Conservation (phyloP, 176 grass and related monocot species). For the Rhipidocladum racemiflorum region DNA sequence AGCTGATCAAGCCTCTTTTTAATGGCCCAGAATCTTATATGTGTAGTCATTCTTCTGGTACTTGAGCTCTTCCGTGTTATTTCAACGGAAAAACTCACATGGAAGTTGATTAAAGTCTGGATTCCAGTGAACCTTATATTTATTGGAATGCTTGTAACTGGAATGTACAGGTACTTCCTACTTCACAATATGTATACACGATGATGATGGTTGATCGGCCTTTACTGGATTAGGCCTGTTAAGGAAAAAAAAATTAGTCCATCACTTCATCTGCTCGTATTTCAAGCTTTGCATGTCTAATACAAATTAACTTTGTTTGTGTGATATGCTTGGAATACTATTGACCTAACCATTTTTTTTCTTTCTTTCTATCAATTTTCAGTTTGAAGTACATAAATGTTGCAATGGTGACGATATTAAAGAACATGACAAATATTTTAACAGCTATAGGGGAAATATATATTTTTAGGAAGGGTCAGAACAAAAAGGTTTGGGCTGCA, state of each 20-base stretch:
- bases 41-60: slow-evolving; percentile 55
- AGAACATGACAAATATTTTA: slow-evolving; percentile 93
- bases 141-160: slow-evolving; percentile 72
- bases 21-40: slow-evolving; percentile 67
- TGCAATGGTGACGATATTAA: slow-evolving; percentile 89
- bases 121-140: slow-evolving; percentile 89
- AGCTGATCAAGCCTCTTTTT: slow-evolving; percentile 34
- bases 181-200: neutral
- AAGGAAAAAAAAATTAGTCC: neutral
- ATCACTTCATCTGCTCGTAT: neutral
- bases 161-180: slow-evolving; percentile 76
- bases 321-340: neutral
- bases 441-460: slow-evolving; percentile 79
- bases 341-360: neutral
- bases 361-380: neutral
- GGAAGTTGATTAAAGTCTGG: slow-evolving; percentile 82
- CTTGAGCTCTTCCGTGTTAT: slow-evolving; percentile 55
- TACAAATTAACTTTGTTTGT: neutral
- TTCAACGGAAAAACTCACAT: slow-evolving; percentile 68
- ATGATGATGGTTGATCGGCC: neutral
- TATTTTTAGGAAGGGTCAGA: slow-evolving; percentile 72
- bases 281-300: neutral
- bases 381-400: slow-evolving; percentile 95
- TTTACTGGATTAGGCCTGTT: neutral
- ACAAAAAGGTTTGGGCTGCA: slow-evolving; percentile 80